phyloP scores from a whole-genome alignment of 2,329 filamentous ascomycete genomes.

The Cercospora beticola region DNA sequence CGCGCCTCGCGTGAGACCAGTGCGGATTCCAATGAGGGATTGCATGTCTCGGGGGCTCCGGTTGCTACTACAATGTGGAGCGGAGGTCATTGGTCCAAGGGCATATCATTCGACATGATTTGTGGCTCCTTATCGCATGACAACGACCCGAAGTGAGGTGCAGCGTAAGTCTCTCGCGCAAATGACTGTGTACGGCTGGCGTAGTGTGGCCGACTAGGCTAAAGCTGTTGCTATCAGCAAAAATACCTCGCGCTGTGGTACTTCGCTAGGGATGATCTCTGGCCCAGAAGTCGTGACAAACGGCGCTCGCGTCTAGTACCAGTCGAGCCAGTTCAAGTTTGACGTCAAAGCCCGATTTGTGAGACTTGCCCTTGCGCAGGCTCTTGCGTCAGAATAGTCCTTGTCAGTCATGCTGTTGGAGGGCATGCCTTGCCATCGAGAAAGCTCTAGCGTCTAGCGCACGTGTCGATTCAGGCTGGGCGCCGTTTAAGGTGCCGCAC shows the following conservation, averaged over 20 bases:
- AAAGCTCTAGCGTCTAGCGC: background rate
- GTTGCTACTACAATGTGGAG: background rate
- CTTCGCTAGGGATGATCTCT: background rate
- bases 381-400: background rate
- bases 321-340: background rate
- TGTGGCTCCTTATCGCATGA: background rate
- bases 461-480: background rate
- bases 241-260: background rate
- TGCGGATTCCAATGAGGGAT: background rate
- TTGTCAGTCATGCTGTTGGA: background rate
- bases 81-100: background rate
- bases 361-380: background rate
- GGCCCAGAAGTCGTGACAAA: background rate
- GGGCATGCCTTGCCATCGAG: background rate
- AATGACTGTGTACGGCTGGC: background rate
- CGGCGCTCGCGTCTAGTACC: background rate
- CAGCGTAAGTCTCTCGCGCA: background rate
- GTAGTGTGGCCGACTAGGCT: background rate
- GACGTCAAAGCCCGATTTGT: background rate
- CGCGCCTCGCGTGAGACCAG: background rate
- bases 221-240: background rate
- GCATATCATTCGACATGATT: background rate
- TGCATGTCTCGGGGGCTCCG: background rate
- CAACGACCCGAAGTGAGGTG: background rate
- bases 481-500: background rate